These are phyloP conservation scores for Cryphonectria radicalis DNA, from an alignment of 2,329 filamentous ascomycete species.

Conservation along the genomic window DNA sequence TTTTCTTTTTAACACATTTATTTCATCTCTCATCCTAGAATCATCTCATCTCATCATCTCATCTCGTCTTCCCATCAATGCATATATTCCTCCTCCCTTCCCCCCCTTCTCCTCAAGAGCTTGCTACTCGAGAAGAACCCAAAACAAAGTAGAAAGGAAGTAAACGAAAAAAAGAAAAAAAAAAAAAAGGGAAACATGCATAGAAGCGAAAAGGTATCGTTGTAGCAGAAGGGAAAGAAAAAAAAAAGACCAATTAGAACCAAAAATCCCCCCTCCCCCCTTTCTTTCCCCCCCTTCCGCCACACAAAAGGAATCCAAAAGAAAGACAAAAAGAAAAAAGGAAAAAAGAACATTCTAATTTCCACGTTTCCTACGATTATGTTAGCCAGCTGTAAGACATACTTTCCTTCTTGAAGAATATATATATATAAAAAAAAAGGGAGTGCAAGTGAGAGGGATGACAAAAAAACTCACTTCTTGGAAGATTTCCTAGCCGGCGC, in stretches of 20 bases:
- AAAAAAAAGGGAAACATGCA: background rate
- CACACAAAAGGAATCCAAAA: background rate
- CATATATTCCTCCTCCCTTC: background rate
- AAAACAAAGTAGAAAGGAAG: background rate
- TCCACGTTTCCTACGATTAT: background rate
- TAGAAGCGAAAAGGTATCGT: constrained; percentile 21
- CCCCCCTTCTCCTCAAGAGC: background rate
- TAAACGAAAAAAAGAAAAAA: background rate
- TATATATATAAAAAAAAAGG: too few relatives aligned
- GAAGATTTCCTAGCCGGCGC: constrained; percentile 35
- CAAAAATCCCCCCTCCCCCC: background rate
- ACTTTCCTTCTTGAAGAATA: too few relatives aligned
- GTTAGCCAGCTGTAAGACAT: background rate
- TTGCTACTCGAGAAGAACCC: background rate
- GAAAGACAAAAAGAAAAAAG: too few relatives aligned
- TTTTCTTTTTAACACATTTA: constrained; percentile 3
- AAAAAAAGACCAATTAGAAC: background rate
- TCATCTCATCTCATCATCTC: constrained; percentile 5
- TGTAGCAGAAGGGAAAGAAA: background rate
- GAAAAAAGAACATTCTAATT: background rate
- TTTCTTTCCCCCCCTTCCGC: too few relatives aligned
- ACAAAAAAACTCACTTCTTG: constrained; percentile 38
- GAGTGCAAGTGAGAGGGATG: background rate
- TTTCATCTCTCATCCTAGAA: constrained; percentile 8
- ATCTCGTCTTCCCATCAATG: background rate